A percentile compares a stretch with the other conserved stretches of the same genome.
phyloP scores from a whole-genome alignment of 495 filamentous ascomycete genomes.

The Neurospora africana region DNA sequence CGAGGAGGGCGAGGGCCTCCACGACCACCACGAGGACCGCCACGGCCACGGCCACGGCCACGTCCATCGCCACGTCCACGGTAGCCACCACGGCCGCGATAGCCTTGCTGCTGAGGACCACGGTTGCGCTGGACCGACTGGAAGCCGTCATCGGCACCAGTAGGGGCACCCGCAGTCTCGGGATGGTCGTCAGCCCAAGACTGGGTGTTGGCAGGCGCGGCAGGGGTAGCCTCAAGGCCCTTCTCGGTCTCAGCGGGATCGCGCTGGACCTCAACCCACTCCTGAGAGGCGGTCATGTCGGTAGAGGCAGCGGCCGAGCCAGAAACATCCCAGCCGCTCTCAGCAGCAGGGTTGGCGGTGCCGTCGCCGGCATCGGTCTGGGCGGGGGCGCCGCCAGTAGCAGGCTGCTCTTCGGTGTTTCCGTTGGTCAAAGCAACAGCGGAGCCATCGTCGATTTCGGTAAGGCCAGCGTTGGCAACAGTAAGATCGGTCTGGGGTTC shows the following conservation, averaged over 20 bases:
- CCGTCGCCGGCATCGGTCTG: conserved; percentile 49
- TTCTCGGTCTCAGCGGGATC: conserved; percentile 64
- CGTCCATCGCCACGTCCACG: conserved; percentile 46
- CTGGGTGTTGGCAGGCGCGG: conserved; percentile 27
- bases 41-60: conserved; percentile 38
- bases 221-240: conserved; percentile 46
- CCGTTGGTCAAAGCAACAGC: conserved; percentile 39
- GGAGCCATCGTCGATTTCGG: conserved; percentile 46
- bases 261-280: conserved; percentile 60
- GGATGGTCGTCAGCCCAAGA: conserved; percentile 18
- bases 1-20: conserved; percentile 17
- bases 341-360: conserved; percentile 58
- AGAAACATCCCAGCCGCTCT: conserved; percentile 55
- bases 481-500: conserved; percentile 61
- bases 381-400: conserved; percentile 28
- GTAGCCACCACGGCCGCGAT: conserved; percentile 40
- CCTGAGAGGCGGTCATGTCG: conserved; percentile 48
- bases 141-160: conserved; percentile 49
- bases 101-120: conserved; percentile 12
- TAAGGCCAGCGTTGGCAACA: conserved; percentile 62
- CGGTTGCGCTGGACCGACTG: conserved; percentile 55
- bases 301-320: conserved; percentile 18
- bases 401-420: conserved; percentile 31
- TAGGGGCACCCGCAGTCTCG: conserved; percentile 7
- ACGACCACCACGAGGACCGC: conserved; percentile 20